phyloP scores from a whole-genome alignment of 169 alveolate genomes.

The Plasmodium gaboni region DNA sequence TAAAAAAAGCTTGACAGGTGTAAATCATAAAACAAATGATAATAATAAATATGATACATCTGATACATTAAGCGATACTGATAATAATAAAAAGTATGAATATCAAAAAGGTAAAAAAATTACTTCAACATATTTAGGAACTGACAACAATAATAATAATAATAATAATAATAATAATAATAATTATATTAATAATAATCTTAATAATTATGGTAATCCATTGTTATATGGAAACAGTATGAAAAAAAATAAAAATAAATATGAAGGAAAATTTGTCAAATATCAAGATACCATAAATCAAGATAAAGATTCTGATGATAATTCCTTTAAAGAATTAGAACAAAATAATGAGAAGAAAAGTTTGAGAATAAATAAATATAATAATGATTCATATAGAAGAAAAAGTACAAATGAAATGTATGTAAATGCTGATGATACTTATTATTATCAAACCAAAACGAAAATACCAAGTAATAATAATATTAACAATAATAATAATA shows the following conservation, averaged over 20 bases:
- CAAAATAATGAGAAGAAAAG: background rate
- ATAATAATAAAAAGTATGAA: slow-evolving; percentile 14
- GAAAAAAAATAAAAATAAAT: background rate
- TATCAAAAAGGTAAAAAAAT: background rate
- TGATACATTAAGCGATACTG: background rate
- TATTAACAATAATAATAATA: background rate
- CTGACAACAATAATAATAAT: background rate
- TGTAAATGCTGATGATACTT: background rate
- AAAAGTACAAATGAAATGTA: background rate
- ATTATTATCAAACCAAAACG: background rate
- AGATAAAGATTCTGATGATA: background rate
- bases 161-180: background rate
- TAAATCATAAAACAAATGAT: background rate
- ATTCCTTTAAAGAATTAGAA: background rate
- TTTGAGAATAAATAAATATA: background rate
- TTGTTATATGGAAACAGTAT: background rate
- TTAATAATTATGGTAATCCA: background rate
- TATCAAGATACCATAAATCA: background rate
- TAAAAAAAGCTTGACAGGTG: background rate
- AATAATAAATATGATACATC: slow-evolving; percentile 18
- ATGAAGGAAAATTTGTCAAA: background rate
- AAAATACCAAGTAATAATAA: background rate
- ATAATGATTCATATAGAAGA: background rate
- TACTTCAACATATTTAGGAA: no score
- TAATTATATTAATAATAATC: background rate